Conservation (phyloP, 1,139 yeast species). For the Yamadazyma dendronema region DNA sequence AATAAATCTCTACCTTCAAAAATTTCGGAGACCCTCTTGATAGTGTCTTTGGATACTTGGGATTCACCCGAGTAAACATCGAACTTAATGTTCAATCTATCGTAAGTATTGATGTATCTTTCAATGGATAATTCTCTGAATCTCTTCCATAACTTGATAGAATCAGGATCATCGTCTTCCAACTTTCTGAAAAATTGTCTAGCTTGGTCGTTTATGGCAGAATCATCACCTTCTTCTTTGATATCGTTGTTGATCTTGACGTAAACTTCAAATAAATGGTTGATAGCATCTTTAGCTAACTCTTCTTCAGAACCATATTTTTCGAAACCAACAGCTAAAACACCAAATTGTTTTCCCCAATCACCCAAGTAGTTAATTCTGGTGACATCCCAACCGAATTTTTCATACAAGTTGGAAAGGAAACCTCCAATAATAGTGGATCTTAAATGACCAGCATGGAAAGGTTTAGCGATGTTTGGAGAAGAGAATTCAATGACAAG, state of each 20-base stretch:
- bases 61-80: slow-evolving; percentile 96
- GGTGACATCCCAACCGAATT: slow-evolving; percentile 84
- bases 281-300: slow-evolving; percentile 77
- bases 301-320: slow-evolving; percentile 80
- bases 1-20: slow-evolving; percentile 71
- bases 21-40: slow-evolving; percentile 62
- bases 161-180: slow-evolving; percentile 91
- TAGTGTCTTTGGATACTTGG: slow-evolving; percentile 74
- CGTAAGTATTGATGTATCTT: slow-evolving; percentile 83
- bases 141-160: slow-evolving; percentile 77
- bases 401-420: slow-evolving; percentile 83
- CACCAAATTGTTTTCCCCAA: slow-evolving; percentile 99
- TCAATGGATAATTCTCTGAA: slow-evolving; percentile 89
- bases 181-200: slow-evolving; percentile 83
- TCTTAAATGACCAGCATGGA: slow-evolving; percentile 99
- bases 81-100: slow-evolving; percentile 84
- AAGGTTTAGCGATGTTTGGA: slow-evolving; percentile 98
- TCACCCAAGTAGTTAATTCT: slow-evolving; percentile 96
- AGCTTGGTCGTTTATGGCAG: slow-evolving; percentile 76
- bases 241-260: slow-evolving; percentile 84
- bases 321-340: slow-evolving; percentile 88
- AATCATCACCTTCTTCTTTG: slow-evolving; percentile 68
- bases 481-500: slow-evolving; percentile 88
- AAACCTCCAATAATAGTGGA: slow-evolving; percentile 99
- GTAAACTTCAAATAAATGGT: slow-evolving; percentile 92